A percentile compares a stretch with the other conserved stretches of the same genome.
phyloP scores from a whole-genome alignment of 2,329 filamentous ascomycete genomes.

The Dactylellina haptotyla region DNA sequence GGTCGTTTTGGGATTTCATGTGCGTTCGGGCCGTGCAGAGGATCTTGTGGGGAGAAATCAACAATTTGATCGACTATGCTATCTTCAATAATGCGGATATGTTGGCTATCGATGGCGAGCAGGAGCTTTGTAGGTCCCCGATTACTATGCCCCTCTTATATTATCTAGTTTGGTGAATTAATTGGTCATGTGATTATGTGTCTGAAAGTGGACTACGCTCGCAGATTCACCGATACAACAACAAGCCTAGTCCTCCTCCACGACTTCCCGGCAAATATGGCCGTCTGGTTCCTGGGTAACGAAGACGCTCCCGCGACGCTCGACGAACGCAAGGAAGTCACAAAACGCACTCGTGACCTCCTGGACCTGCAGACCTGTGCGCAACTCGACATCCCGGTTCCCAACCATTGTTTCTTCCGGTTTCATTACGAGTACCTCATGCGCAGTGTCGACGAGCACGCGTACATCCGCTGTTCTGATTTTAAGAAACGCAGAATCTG shows the following conservation, averaged over 20 bases:
- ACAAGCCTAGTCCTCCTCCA: conserved; percentile 14
- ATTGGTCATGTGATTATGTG: neutral
- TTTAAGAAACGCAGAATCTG: conserved; percentile 12
- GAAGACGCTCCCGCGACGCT: neutral
- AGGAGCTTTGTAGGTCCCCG: neutral
- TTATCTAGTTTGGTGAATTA: neutral
- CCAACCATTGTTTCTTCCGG: conserved; percentile 1
- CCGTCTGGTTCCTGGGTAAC: conserved; percentile 3
- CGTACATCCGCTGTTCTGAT: neutral
- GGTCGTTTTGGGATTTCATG: conserved; percentile 28
- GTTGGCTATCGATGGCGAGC: neutral
- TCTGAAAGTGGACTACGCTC: neutral
- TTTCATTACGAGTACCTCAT: conserved; percentile 5
- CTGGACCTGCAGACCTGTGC: neutral
- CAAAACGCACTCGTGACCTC: neutral
- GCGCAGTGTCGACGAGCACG: neutral
- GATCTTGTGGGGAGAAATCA: conserved; percentile 9
- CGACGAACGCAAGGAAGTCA: neutral
- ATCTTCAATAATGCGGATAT: neutral
- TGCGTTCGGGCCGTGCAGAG: conserved; percentile 10
- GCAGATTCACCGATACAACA: neutral
- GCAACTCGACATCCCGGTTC: neutral
- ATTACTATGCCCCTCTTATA: neutral
- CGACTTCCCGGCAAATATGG: conserved; percentile 9
- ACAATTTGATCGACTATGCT: neutral